Evolutionary conservation across 78 protist species (phyloP).

Genomic region (Diacronema lutheri): DNA sequence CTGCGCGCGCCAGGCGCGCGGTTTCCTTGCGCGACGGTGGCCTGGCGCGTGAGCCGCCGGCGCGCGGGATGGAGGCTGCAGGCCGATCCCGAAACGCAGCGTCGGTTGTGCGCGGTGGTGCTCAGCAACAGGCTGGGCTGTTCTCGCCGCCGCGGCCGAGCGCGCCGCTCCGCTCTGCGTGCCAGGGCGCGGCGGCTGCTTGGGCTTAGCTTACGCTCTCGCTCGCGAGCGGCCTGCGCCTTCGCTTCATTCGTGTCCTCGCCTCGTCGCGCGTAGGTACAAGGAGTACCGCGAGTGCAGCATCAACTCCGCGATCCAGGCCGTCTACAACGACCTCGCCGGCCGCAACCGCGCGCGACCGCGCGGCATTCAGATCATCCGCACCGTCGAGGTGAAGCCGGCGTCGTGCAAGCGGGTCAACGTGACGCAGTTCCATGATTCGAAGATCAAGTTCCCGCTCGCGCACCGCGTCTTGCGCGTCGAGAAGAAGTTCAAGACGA

Average conservation of each 20-base stretch:
- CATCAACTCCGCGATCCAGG: background rate
- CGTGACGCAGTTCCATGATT: constrained; percentile 73
- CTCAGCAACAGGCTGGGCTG: too few relatives aligned
- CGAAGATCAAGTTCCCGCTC: constrained; percentile 52
- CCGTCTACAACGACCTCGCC: constrained; percentile 89
- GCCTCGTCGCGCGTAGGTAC: too few relatives aligned
- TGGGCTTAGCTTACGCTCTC: too few relatives aligned
- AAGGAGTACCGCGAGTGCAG: background rate
- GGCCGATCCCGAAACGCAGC: too few relatives aligned
- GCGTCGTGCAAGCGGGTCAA: constrained; percentile 52
- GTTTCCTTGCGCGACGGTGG: background rate
- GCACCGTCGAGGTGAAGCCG: constrained; percentile 64
- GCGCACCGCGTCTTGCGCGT: constrained; percentile 26
- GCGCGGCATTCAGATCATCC: constrained; percentile 88
- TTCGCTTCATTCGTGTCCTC: too few relatives aligned
- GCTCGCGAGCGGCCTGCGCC: too few relatives aligned
- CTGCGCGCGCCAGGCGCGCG: background rate
- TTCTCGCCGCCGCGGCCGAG: too few relatives aligned
- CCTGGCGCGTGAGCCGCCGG: background rate
- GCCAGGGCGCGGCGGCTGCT: too few relatives aligned
- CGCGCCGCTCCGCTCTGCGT: too few relatives aligned
- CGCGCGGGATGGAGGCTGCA: too few relatives aligned
- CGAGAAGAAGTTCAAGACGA: constrained; percentile 4
- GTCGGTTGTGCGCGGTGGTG: too few relatives aligned
- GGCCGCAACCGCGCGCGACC: constrained; percentile 91